These are phyloP conservation scores for Coemansia furcata DNA, from an alignment of 192 early-diverging fungal genomes.

Conservation along the genomic window DNA sequence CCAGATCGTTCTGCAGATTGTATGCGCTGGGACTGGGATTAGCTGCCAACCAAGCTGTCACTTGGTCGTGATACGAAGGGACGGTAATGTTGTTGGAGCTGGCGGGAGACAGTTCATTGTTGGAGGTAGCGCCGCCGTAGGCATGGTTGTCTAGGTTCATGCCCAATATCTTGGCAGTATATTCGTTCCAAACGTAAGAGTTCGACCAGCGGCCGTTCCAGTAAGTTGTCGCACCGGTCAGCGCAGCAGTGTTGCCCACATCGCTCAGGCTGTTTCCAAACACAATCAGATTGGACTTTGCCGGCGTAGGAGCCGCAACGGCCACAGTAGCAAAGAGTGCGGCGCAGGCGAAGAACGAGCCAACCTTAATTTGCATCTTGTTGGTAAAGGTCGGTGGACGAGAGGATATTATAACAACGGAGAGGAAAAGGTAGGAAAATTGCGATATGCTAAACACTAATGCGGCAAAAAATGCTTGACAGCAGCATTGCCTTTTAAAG, in stretches of 20 bases:
- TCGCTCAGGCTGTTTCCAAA: slow-evolving; percentile 50
- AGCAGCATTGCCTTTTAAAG: not conserved
- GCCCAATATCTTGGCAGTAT: slow-evolving; percentile 34
- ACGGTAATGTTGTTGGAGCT: slow-evolving; percentile 20
- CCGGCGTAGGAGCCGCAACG: slow-evolving; percentile 25
- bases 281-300: slow-evolving; percentile 35
- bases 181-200: slow-evolving; percentile 52
- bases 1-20: slow-evolving; percentile 38
- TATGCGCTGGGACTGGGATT: slow-evolving; percentile 31
- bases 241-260: slow-evolving; percentile 22
- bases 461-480: not conserved
- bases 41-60: slow-evolving; percentile 13
- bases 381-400: not conserved
- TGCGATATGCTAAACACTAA: not conserved
- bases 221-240: slow-evolving; percentile 7
- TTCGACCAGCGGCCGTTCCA: slow-evolving; percentile 44
- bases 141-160: slow-evolving; percentile 37
- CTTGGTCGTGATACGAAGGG: slow-evolving; percentile 50
- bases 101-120: slow-evolving; percentile 44
- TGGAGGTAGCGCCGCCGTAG: slow-evolving; percentile 42
- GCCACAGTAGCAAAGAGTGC: slow-evolving; percentile 19
- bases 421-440: not conserved
- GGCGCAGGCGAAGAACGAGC: slow-evolving; percentile 16
- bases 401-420: not conserved
- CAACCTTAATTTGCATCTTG: slow-evolving; percentile 6